Conservation (phyloP, 345 rosid species). For the Lenwebbia sp. region DNA sequence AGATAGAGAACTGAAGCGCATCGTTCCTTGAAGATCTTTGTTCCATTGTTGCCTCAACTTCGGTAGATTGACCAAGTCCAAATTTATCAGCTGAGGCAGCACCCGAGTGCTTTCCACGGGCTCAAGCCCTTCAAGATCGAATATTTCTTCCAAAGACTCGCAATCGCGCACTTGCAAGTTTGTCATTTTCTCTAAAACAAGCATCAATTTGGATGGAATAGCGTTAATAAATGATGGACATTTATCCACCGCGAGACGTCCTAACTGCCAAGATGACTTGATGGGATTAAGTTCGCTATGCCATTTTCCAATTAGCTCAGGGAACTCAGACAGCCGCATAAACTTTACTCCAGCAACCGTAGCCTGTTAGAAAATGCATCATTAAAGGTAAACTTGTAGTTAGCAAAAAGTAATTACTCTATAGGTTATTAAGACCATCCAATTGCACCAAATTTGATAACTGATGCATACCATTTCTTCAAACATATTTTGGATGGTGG, state of each 20-base stretch:
- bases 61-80: neutral
- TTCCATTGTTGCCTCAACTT: neutral
- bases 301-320: neutral
- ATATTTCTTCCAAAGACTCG: neutral
- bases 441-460: neutral
- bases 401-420: fast-evolving
- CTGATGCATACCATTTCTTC: neutral
- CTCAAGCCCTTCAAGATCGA: neutral
- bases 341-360: fast-evolving
- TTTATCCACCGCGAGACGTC: fast-evolving
- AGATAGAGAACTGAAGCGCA: neutral
- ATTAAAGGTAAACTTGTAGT: neutral
- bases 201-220: neutral
- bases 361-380: fast-evolving
- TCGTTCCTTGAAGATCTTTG: neutral
- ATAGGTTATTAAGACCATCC: neutral
- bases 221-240: neutral
- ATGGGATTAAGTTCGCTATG: fast-evolving
- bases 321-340: fast-evolving
- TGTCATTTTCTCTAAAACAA: neutral
- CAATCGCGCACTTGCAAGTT: neutral
- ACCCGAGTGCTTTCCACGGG: neutral
- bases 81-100: neutral
- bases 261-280: no score
- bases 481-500: neutral